Evolutionary conservation across 495 filamentous ascomycete species (phyloP).

Genomic region (Choiromyces venosus): DNA sequence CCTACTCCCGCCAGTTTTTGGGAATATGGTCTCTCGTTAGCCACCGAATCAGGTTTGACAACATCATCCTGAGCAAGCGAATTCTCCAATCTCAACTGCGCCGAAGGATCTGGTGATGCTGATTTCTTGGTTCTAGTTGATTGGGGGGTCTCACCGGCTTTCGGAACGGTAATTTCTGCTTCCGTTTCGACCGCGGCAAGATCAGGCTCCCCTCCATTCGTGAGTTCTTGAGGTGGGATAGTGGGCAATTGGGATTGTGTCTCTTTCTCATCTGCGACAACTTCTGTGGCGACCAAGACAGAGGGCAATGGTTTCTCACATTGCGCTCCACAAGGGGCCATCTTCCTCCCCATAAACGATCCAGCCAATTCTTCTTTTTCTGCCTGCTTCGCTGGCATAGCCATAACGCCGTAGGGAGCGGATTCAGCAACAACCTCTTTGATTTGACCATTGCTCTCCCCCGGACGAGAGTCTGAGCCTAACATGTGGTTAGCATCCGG

Average conservation of each 20-base stretch:
- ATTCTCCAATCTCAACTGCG: conserved; percentile 39
- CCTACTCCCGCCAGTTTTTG: neutral
- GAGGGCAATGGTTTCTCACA: conserved; percentile 15
- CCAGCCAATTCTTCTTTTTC: conserved; percentile 7
- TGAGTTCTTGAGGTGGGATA: conserved; percentile 19
- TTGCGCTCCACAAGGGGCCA: conserved; percentile 8
- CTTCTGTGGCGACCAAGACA: conserved; percentile 7
- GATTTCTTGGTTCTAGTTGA: conserved; percentile 16
- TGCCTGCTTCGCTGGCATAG: conserved; percentile 11
- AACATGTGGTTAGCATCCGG: conserved; percentile 39
- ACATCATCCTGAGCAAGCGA: conserved; percentile 24
- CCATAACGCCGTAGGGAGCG: conserved; percentile 1
- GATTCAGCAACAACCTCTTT: conserved; percentile 23
- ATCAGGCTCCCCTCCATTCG: neutral
- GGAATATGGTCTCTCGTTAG: neutral
- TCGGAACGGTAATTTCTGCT: neutral
- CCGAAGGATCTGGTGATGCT: conserved; percentile 38
- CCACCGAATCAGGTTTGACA: neutral
- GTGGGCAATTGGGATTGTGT: conserved; percentile 6
- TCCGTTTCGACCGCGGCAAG: conserved; percentile 7
- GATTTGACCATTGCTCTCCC: conserved; percentile 10
- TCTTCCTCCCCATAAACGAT: conserved; percentile 5
- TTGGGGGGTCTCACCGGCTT: conserved; percentile 11
- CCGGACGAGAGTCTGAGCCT: conserved; percentile 11
- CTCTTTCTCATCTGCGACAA: conserved; percentile 18